Percentiles rank a stretch among this genome's conserved stretches.
These are phyloP conservation scores for Penicillium sp. DNA, from an alignment of 2,329 filamentous ascomycete genomes.

Conservation along the genomic window DNA sequence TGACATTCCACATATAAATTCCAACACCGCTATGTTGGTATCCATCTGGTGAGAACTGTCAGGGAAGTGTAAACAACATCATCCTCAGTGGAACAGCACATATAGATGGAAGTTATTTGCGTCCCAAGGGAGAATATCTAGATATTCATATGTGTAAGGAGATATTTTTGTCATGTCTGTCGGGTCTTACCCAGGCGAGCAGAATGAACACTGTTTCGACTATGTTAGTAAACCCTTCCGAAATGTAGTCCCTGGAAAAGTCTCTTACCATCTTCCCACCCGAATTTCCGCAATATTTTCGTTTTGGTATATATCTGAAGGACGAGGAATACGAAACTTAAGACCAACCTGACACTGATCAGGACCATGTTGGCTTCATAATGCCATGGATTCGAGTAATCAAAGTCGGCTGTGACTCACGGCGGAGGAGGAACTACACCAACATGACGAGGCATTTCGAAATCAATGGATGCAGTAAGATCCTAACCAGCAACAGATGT, in stretches of 20 bases:
- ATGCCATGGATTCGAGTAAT: slow-evolving; percentile 15
- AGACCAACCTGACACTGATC: slow-evolving; percentile 7
- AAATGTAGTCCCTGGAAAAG: not conserved
- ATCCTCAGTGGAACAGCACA: not conserved
- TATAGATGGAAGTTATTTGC: slow-evolving; percentile 16
- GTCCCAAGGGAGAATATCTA: slow-evolving; percentile 20
- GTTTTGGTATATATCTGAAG: slow-evolving; percentile 19
- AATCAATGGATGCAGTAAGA: not conserved
- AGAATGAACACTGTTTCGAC: slow-evolving; percentile 19
- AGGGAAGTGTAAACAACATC: not conserved
- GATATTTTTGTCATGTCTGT: not conserved
- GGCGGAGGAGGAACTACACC: slow-evolving; percentile 10
- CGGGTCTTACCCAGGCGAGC: slow-evolving; percentile 19
- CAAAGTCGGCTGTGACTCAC: slow-evolving; percentile 12
- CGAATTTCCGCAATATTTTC: slow-evolving; percentile 15
- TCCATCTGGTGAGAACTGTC: slow-evolving; percentile 6
- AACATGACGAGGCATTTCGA: slow-evolving; percentile 4
- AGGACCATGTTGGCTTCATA: slow-evolving; percentile 7
- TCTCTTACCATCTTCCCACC: slow-evolving; percentile 23
- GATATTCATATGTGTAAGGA: not conserved
- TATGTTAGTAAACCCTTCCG: not conserved
- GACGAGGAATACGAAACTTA: slow-evolving; percentile 7
- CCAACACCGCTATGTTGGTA: slow-evolving; percentile 20
- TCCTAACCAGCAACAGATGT: not conserved
- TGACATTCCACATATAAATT: slow-evolving; percentile 23